These are phyloP conservation scores for Didymella sp. DNA, from an alignment of 2,329 filamentous ascomycete genomes.

Conservation along the genomic window DNA sequence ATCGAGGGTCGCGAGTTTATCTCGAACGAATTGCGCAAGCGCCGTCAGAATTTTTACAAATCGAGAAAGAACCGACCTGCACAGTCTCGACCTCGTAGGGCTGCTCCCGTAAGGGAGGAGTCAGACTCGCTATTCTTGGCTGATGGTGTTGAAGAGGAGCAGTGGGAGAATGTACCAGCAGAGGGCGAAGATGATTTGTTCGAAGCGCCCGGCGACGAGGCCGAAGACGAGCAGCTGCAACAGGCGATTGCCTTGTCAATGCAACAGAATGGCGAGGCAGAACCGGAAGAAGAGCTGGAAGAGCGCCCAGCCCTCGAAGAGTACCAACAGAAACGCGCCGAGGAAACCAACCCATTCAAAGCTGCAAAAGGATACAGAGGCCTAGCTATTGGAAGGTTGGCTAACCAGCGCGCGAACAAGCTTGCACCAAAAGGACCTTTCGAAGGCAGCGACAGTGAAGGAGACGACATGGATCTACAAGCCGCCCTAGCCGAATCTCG, in stretches of 20 bases:
- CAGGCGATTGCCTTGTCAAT: conserved; percentile 87
- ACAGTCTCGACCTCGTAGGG: conserved; percentile 25
- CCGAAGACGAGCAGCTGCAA: conserved; percentile 77
- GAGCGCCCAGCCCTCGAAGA: conserved; percentile 55
- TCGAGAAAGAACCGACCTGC: conserved; percentile 43
- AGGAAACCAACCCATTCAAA: conserved; percentile 52
- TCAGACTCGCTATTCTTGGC: conserved; percentile 65
- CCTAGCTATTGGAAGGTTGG: conserved; percentile 72
- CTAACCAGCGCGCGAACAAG: conserved; percentile 75
- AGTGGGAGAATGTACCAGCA: conserved; percentile 50
- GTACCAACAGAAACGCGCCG: conserved; percentile 55
- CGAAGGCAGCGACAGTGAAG: conserved; percentile 64
- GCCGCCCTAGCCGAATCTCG: conserved; percentile 76
- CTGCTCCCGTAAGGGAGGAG: conserved; percentile 45
- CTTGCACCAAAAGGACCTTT: conserved; percentile 43
- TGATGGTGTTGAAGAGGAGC: conserved; percentile 52
- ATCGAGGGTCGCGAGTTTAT: conserved; percentile 47
- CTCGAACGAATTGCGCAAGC: conserved; percentile 50
- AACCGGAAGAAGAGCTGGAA: conserved; percentile 56
- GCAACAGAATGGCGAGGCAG: conserved; percentile 63
- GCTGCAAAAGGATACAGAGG: conserved; percentile 51
- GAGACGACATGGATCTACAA: conserved; percentile 79
- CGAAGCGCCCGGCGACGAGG: conserved; percentile 54
- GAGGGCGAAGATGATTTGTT: conserved; percentile 66
- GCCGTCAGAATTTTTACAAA: conserved; percentile 57